Percentiles rank a stretch among this genome's conserved stretches.
Conservation (phyloP, 208 protist genomes). For the Trypanosoma vivax region DNA sequence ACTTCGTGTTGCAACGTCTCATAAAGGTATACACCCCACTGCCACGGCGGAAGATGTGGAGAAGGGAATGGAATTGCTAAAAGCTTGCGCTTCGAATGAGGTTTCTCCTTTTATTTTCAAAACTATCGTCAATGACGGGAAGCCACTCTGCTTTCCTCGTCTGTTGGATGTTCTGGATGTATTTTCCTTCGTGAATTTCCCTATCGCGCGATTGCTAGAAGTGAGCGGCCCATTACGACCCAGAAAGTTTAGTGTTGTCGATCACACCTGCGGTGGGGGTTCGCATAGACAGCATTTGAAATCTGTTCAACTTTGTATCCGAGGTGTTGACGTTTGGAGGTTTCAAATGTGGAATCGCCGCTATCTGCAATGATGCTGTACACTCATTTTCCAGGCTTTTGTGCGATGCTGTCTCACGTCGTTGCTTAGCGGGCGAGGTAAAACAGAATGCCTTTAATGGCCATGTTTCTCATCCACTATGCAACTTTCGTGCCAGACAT, state of each 20-base stretch:
- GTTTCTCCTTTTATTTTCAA: slow-evolving; percentile 41
- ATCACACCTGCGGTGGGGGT: slow-evolving; percentile 11
- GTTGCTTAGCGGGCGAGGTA: background rate
- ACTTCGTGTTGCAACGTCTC: slow-evolving; percentile 36
- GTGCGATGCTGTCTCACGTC: slow-evolving; percentile 7
- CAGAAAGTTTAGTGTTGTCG: slow-evolving; percentile 64
- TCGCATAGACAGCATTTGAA: background rate
- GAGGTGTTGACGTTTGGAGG: slow-evolving; percentile 18
- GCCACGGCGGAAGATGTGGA: background rate
- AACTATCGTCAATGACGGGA: slow-evolving; percentile 34
- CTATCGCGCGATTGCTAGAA: slow-evolving; percentile 71
- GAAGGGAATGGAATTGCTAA: slow-evolving; percentile 33
- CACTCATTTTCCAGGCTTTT: slow-evolving; percentile 15
- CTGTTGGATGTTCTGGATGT: slow-evolving; percentile 61
- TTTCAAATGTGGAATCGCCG: slow-evolving; percentile 4
- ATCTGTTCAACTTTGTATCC: slow-evolving; percentile 25
- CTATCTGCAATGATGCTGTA: background rate
- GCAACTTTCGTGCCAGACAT: slow-evolving; percentile 12
- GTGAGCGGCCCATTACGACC: slow-evolving; percentile 64
- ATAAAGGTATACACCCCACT: slow-evolving; percentile 1
- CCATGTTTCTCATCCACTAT: slow-evolving; percentile 18
- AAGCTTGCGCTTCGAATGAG: slow-evolving; percentile 39
- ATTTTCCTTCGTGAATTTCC: slow-evolving; percentile 67
- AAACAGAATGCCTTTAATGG: slow-evolving; percentile 8
- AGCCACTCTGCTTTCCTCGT: slow-evolving; percentile 61